Percentiles rank a stretch among this genome's conserved stretches.
Evolutionary conservation across 352 stramenopile species (phyloP).

Genomic region (Phytophthora kernoviae): DNA sequence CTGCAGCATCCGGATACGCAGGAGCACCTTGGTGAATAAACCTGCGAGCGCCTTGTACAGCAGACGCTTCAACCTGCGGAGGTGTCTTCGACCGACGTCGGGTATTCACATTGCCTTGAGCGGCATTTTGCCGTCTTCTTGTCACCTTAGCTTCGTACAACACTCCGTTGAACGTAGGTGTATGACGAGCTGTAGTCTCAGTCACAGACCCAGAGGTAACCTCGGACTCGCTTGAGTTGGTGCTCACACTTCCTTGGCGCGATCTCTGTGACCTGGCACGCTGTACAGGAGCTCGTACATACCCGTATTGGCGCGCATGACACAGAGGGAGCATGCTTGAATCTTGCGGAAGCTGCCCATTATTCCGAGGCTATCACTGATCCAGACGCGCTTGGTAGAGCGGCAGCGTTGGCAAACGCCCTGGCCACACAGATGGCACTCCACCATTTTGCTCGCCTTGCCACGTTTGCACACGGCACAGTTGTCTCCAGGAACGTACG

Average conservation of each 20-base stretch:
- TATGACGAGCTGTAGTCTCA: not conserved
- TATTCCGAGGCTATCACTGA: conserved; percentile 33
- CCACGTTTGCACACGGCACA: conserved; percentile 29
- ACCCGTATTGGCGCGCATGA: conserved; percentile 40
- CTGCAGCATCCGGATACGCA: conserved; percentile 10
- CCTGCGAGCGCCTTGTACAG: conserved; percentile 3
- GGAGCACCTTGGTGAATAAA: conserved; percentile 19
- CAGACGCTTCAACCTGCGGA: not conserved
- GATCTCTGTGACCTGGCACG: conserved; percentile 23
- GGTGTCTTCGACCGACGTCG: conserved; percentile 10
- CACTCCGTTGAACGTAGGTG: conserved; percentile 7
- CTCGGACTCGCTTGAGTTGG: conserved; percentile 18
- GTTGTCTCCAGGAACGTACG: conserved; percentile 6
- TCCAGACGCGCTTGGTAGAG: conserved; percentile 44
- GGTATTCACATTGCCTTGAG: conserved; percentile 1
- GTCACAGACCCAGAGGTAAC: conserved; percentile 1
- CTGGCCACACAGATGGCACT: conserved; percentile 33
- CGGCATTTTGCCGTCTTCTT: not conserved
- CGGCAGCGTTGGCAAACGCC: conserved; percentile 37
- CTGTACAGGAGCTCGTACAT: conserved; percentile 21
- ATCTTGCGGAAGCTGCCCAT: conserved; percentile 51
- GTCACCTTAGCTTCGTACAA: conserved; percentile 13
- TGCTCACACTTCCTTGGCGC: conserved; percentile 21
- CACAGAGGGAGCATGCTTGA: conserved; percentile 44
- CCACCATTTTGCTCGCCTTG: conserved; percentile 23